These are phyloP conservation scores for Talaromyces ruber DNA, from an alignment of 495 filamentous ascomycete species.

Conservation along the genomic window DNA sequence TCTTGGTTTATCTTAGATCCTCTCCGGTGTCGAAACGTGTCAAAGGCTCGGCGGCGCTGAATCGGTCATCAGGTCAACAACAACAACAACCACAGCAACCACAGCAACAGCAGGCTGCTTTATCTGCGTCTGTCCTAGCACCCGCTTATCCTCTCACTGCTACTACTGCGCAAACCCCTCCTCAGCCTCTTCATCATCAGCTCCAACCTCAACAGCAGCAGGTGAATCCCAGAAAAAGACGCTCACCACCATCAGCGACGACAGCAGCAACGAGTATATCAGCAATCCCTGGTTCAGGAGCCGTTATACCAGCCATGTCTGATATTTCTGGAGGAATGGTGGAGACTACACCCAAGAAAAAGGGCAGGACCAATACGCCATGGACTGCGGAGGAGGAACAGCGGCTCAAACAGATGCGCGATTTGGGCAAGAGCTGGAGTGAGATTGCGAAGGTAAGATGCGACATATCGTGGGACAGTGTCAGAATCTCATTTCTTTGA, in stretches of 20 bases:
- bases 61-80: constrained; percentile 33
- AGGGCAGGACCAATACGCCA: constrained; percentile 92
- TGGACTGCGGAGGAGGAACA: constrained; percentile 96
- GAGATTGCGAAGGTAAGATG: constrained; percentile 85
- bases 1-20: constrained; percentile 17
- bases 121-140: constrained; percentile 18
- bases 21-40: constrained; percentile 36
- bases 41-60: constrained; percentile 30
- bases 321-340: constrained; percentile 20
- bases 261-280: not conserved
- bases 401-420: constrained; percentile 84
- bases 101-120: not conserved
- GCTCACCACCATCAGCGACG: constrained; percentile 23
- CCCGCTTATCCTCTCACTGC: constrained; percentile 5
- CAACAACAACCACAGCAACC: not conserved
- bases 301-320: constrained; percentile 25
- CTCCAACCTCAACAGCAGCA: constrained; percentile 19
- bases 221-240: constrained; percentile 38
- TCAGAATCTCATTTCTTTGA: constrained; percentile 14
- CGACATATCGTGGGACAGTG: not conserved
- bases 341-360: constrained; percentile 63
- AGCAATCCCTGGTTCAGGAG: constrained; percentile 23
- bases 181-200: constrained; percentile 14
- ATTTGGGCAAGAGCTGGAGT: constrained; percentile 88
- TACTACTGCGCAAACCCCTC: not conserved